Evolutionary conservation across 2,329 filamentous ascomycete species (phyloP).

Genomic region (Stromatinia cepivora): DNA sequence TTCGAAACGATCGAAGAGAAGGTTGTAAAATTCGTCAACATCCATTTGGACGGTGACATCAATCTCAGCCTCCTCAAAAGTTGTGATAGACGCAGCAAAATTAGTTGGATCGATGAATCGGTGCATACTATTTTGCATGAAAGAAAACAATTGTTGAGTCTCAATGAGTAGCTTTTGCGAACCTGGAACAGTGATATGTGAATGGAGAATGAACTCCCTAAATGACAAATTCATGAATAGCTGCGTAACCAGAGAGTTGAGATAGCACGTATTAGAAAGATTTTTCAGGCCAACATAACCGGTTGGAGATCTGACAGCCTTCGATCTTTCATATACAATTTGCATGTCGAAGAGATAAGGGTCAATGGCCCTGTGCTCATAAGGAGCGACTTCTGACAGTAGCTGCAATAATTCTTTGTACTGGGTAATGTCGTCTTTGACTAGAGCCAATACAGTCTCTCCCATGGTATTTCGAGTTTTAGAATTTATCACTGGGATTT

Average conservation of each 20-base stretch:
- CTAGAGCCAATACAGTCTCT: constrained; percentile 58
- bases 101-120: constrained; percentile 71
- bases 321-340: constrained; percentile 63
- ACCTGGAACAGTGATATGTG: constrained; percentile 54
- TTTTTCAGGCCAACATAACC: constrained; percentile 91
- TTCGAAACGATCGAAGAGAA: constrained; percentile 90
- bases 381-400: constrained; percentile 52
- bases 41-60: constrained; percentile 94
- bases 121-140: constrained; percentile 79
- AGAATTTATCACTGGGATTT: constrained; percentile 52
- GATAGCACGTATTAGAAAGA: constrained; percentile 92
- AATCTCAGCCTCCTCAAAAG: constrained; percentile 78
- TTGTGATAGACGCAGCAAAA: constrained; percentile 75
- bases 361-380: constrained; percentile 45
- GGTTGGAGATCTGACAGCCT: constrained; percentile 70
- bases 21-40: constrained; percentile 95
- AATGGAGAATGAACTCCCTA: constrained; percentile 75
- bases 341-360: constrained; percentile 62
- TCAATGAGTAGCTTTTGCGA: constrained; percentile 70
- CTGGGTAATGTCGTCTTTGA: constrained; percentile 52
- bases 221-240: constrained; percentile 95
- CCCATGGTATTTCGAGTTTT: constrained; percentile 60
- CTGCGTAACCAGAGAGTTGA: constrained; percentile 92
- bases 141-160: constrained; percentile 78
- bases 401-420: constrained; percentile 54